Conservation (phyloP, 495 filamentous ascomycete genomes). For the Talaromyces ruber region DNA sequence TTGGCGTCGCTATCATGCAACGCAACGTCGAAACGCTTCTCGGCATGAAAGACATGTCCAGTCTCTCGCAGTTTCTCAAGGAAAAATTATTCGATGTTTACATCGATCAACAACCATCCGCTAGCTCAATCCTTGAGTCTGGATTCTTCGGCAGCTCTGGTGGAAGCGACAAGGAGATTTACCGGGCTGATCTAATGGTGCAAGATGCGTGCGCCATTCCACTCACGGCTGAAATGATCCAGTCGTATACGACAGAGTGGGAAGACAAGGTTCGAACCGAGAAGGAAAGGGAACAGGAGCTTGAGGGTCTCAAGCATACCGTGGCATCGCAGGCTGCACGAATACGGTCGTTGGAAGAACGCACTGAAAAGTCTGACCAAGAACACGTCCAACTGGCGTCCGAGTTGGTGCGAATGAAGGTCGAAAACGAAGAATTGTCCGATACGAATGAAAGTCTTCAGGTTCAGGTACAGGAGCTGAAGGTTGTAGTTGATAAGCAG, state of each 20-base stretch:
- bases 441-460: conserved; percentile 83
- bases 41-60: conserved; percentile 80
- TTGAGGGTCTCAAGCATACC: conserved; percentile 63
- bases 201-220: conserved; percentile 89
- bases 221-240: conserved; percentile 71
- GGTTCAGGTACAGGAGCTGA: conserved; percentile 73
- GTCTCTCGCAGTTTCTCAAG: conserved; percentile 81
- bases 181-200: conserved; percentile 87
- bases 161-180: conserved; percentile 87
- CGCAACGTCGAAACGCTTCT: conserved; percentile 78
- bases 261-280: conserved; percentile 73
- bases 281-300: conserved; percentile 71
- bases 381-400: conserved; percentile 91
- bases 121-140: conserved; percentile 82
- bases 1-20: conserved; percentile 90
- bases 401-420: conserved; percentile 82
- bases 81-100: conserved; percentile 94
- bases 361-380: conserved; percentile 78
- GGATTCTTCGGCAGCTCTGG: conserved; percentile 95
- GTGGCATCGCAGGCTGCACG: conserved; percentile 56
- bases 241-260: conserved; percentile 80
- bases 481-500: conserved; percentile 78
- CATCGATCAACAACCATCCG: conserved; percentile 83
- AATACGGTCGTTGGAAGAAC: conserved; percentile 77
- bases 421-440: conserved; percentile 81